Base-by-base conservation (phyloP, 2,329 filamentous ascomycete genomes). In the Neopestalotiopsis rosae region DNA sequence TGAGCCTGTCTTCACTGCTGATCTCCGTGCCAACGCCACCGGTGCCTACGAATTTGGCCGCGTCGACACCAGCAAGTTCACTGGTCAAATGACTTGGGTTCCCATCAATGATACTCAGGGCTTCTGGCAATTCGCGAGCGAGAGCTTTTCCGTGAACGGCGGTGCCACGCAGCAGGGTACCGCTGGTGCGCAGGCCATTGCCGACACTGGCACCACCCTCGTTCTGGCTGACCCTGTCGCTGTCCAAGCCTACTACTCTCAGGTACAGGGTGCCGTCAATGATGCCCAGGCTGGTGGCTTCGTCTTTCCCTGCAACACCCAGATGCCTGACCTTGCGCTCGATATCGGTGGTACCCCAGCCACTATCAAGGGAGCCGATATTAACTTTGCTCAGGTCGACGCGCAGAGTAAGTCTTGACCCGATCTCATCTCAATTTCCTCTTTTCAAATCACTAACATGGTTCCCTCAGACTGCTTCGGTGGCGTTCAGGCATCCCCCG, bases 131-230 rank as follows among this genome's bases (percentile, higher is more conserved):
- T 82, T 81, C 68, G 74, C 75, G 20, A 78, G 79, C 34, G 72
- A 76, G 10, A 72, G 70, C 1, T 81, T 79, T 65, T 70, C 76
- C 34, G 70, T 81, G 61, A 74, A 78, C 67, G 71, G 71, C 40
- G 76, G 73, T 20, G 52, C 67, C 2, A 58, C 80, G 2, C 81
- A 85, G 75, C 73, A 74, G 30, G 75, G 75, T 2, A 76, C 78
- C 9, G 64, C 77, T 1, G 77, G 79, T 32, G 82, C 83, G 70
- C 82, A 87, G 78, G 82, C 84, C 49, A 85, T 88, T 68, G 81
- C 84, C 40, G 88, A 90, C 79, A 87, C 86, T 10, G 90, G 90
- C 70, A 92, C 90, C 34, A 90, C 89, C 0, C 85, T 92, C 66
- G 81, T 92, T 69, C 82, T 92, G 45, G 86, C 89, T 69, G 87